phyloP scores from a whole-genome alignment of 2,329 filamentous ascomycete genomes.

The Stemphylium lycopersici region DNA sequence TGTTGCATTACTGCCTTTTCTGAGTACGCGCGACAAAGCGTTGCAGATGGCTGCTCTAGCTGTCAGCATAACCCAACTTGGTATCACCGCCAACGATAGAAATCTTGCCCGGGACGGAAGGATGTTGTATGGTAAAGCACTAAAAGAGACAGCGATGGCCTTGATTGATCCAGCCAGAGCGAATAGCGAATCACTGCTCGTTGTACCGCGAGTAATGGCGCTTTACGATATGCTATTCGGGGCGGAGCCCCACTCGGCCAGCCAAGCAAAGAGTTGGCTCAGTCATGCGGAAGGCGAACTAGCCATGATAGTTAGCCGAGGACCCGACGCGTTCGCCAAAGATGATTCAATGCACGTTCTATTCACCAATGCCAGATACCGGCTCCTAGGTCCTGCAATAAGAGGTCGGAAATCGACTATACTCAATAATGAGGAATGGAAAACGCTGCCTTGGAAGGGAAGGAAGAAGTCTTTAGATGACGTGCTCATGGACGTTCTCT shows the following conservation, averaged over 20 bases:
- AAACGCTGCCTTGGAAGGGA: conserved; percentile 44
- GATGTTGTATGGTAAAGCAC: conserved; percentile 31
- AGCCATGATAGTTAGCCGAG: conserved; percentile 27
- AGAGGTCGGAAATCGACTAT: conserved; percentile 47
- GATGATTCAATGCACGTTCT: conserved; percentile 25
- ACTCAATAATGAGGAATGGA: conserved; percentile 43
- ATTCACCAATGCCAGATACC: conserved; percentile 31
- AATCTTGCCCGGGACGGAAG: conserved; percentile 28
- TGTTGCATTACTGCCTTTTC: conserved; percentile 19
- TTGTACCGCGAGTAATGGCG: conserved; percentile 30
- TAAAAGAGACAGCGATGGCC: conserved; percentile 31
- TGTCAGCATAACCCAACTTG: conserved; percentile 31
- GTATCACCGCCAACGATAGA: conserved; percentile 23
- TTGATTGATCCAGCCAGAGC: conserved; percentile 22
- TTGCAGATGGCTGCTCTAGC: conserved; percentile 34
- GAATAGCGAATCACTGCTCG: conserved; percentile 33
- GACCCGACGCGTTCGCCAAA: conserved; percentile 25
- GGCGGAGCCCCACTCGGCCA: conserved; percentile 21
- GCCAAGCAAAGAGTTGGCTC: conserved; percentile 37
- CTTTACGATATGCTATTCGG: conserved; percentile 41
- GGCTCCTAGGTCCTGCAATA: conserved; percentile 30
- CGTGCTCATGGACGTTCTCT: conserved; percentile 42
- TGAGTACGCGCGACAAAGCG: conserved; percentile 32
- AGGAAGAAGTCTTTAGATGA: conserved; percentile 43
- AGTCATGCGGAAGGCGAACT: conserved; percentile 38